phyloP scores from a whole-genome alignment of 306 rosid genomes.

The Adenanthera pavonina region DNA sequence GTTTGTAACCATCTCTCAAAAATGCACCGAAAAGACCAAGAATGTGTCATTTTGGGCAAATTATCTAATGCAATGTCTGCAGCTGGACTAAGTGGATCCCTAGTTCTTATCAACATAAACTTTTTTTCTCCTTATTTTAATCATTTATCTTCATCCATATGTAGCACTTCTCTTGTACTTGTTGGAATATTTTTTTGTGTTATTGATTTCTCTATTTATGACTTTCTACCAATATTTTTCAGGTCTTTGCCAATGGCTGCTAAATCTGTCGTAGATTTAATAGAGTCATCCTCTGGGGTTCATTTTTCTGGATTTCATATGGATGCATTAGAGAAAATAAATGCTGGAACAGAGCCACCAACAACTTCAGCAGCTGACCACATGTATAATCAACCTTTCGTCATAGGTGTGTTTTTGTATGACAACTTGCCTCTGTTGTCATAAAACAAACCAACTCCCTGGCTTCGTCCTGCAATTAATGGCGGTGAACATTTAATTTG shows the following conservation, averaged over 20 bases:
- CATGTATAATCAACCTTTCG: constrained; percentile 79
- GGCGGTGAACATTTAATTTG: constrained; percentile 15
- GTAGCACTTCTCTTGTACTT: neutral
- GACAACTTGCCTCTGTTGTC: constrained; percentile 7
- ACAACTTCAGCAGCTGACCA: constrained; percentile 64
- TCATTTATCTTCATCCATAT: constrained; percentile 1
- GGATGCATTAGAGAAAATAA: constrained; percentile 65
- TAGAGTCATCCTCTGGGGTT: constrained; percentile 91
- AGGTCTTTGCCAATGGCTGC: constrained; percentile 70
- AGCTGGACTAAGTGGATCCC: constrained; percentile 5
- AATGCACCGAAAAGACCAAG: constrained; percentile 6
- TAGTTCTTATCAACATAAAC: neutral
- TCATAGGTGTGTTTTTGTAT: constrained; percentile 68
- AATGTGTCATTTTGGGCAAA: neutral
- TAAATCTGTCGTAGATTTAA: constrained; percentile 78
- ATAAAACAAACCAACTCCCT: constrained; percentile 4
- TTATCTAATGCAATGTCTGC: neutral
- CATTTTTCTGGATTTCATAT: constrained; percentile 98
- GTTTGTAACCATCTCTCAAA: neutral
- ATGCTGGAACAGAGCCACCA: constrained; percentile 50
- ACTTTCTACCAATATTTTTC: constrained; percentile 22
- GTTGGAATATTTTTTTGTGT: neutral
- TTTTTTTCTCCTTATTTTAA: neutral
- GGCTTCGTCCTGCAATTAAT: constrained; percentile 11
- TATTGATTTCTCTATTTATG: constrained; percentile 13